These are phyloP conservation scores for Mercurialis annua DNA, from an alignment of 345 rosid species.

Conservation along the genomic window DNA sequence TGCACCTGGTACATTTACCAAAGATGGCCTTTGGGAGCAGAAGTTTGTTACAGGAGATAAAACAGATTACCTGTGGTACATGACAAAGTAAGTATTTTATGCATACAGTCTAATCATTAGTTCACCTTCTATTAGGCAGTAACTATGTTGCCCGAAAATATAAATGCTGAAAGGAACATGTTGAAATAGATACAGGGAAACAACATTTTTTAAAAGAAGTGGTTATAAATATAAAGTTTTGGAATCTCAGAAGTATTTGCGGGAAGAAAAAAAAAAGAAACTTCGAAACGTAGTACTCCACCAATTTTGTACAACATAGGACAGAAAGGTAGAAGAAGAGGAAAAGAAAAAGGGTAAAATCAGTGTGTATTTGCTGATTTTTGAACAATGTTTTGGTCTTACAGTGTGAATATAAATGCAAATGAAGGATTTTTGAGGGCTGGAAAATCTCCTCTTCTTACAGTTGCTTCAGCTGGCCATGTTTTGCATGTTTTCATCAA, in stretches of 20 bases:
- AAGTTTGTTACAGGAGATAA: slow-evolving; percentile 34
- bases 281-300: too few relatives aligned
- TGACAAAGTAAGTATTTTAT: slow-evolving; percentile 38
- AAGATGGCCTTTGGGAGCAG: slow-evolving; percentile 36
- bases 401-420: slow-evolving; percentile 55
- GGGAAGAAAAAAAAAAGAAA: too few relatives aligned
- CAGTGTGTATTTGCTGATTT: neutral
- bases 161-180: too few relatives aligned
- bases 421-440: slow-evolving; percentile 59
- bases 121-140: neutral
- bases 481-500: slow-evolving; percentile 32
- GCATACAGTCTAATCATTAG: neutral
- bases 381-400: neutral
- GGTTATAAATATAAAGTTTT: too few relatives aligned
- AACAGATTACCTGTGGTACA: slow-evolving; percentile 49
- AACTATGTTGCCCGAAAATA: too few relatives aligned
- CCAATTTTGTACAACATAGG: too few relatives aligned
- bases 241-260: too few relatives aligned
- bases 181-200: too few relatives aligned
- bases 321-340: too few relatives aligned
- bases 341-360: too few relatives aligned
- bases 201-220: too few relatives aligned
- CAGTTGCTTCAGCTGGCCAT: slow-evolving; percentile 33
- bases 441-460: slow-evolving; percentile 54
- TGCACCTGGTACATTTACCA: slow-evolving; percentile 25